A percentile compares a stretch with the other conserved stretches of the same genome.
Conservation (phyloP, 768 basidiomycete genomes). For the Boletus tomentosulus region DNA sequence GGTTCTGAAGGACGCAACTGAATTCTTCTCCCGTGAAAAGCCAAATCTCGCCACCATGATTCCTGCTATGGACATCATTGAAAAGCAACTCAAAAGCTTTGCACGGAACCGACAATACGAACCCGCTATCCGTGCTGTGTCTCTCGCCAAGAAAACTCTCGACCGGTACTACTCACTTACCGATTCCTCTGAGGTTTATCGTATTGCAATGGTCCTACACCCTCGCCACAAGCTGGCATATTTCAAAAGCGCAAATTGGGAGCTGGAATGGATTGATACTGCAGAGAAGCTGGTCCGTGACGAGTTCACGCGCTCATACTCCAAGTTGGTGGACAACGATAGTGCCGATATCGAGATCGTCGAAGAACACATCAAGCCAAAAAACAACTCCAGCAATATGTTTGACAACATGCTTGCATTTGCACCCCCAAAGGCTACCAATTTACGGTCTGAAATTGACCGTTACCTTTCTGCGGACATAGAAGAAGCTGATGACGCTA, state of each 20-base stretch:
- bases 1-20: neutral
- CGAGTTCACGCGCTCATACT: neutral
- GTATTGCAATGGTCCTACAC: conserved; percentile 17
- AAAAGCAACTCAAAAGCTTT: neutral
- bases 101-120: neutral
- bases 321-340: neutral
- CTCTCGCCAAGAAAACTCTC: too few species aligned
- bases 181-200: neutral
- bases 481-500: neutral
- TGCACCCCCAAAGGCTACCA: neutral
- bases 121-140: neutral
- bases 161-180: neutral
- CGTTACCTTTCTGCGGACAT: conserved; percentile 23
- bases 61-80: neutral
- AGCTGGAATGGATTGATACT: conserved; percentile 23
- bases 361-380: neutral
- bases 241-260: too few species aligned
- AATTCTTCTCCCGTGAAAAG: neutral
- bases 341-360: neutral
- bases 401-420: conserved; percentile 14
- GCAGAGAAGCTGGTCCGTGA: conserved; percentile 7
- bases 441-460: conserved; percentile 17
- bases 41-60: neutral
- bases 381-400: conserved; percentile 9
- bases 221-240: too few species aligned